phyloP scores from a whole-genome alignment of 148 eudicot species.

The Vaccinium darrowii region DNA sequence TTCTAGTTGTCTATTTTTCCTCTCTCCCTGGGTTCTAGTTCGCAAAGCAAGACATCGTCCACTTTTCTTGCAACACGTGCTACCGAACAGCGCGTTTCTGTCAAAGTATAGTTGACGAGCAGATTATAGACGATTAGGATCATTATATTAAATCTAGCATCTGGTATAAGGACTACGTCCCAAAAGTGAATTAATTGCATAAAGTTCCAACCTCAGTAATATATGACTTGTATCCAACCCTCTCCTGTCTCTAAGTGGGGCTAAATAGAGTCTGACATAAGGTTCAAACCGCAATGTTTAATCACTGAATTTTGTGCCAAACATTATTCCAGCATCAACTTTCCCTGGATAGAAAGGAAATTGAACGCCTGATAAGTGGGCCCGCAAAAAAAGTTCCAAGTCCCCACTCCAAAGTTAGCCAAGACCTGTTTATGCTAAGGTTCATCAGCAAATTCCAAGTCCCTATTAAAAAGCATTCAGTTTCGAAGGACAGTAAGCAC shows the following conservation, averaged over 20 bases:
- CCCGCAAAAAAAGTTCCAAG: not conserved
- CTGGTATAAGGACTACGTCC: not conserved
- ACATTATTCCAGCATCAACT: not conserved
- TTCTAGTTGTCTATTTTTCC: not conserved
- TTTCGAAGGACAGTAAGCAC: not conserved
- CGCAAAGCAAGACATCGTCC: not conserved
- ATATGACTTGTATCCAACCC: not conserved
- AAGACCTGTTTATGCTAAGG: not conserved
- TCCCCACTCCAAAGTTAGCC: not conserved
- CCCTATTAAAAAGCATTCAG: not conserved
- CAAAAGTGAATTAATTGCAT: not conserved
- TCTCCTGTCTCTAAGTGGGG: not conserved
- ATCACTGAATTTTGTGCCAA: not conserved
- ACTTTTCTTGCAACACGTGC: not conserved
- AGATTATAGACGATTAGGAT: not conserved
- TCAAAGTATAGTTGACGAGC: not conserved
- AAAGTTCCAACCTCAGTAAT: not conserved
- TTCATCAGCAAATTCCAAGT: constrained; percentile 1
- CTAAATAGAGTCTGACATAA: not conserved
- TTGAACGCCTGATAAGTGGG: not conserved
- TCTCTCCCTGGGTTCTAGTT: not conserved
- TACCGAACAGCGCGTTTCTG: not conserved
- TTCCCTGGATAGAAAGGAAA: not conserved
- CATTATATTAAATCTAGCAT: not conserved
- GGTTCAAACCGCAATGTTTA: not conserved